Evolutionary conservation across 805 yeast species (phyloP).

Genomic region (Wickerhamiella sergipiensis): DNA sequence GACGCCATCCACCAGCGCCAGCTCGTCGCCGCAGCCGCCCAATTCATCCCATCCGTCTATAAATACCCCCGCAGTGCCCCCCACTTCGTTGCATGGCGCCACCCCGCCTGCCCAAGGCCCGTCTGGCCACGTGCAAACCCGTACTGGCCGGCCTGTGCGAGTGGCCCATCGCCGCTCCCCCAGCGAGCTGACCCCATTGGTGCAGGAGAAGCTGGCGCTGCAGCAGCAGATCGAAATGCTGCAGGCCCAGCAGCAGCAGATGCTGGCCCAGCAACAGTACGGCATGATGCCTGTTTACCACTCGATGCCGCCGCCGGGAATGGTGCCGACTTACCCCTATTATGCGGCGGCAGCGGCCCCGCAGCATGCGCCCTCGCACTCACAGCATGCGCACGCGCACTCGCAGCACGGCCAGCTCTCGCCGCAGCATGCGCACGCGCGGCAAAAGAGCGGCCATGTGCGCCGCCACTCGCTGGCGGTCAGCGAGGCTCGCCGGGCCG

Average conservation of each 20-base stretch:
- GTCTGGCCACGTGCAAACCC: constrained; percentile 1
- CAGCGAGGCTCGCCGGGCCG: constrained; percentile 88
- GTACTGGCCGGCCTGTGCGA: constrained; percentile 43
- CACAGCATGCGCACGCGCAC: neutral
- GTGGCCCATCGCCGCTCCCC: constrained; percentile 97
- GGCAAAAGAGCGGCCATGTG: constrained; percentile 46
- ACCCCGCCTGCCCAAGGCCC: neutral
- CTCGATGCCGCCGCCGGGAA: constrained; percentile 5
- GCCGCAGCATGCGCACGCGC: constrained; percentile 4
- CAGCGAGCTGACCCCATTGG: constrained; percentile 81
- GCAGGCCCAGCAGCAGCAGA: constrained; percentile 84
- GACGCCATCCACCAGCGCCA: neutral
- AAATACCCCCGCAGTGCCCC: neutral
- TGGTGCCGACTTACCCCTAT: neutral
- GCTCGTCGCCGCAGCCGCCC: neutral
- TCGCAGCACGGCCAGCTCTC: constrained; percentile 2
- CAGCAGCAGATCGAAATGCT: constrained; percentile 88
- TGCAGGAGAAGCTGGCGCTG: constrained; percentile 65
- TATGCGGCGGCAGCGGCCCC: neutral
- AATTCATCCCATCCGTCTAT: neutral
- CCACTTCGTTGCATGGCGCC: neutral
- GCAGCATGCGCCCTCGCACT: neutral
- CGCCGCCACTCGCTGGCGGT: constrained; percentile 89
- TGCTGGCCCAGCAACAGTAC: constrained; percentile 42
- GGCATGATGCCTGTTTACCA: constrained; percentile 12